Evolutionary conservation across 2,329 filamentous ascomycete species (phyloP).

Genomic region (Pestalotiopsis sp.): DNA sequence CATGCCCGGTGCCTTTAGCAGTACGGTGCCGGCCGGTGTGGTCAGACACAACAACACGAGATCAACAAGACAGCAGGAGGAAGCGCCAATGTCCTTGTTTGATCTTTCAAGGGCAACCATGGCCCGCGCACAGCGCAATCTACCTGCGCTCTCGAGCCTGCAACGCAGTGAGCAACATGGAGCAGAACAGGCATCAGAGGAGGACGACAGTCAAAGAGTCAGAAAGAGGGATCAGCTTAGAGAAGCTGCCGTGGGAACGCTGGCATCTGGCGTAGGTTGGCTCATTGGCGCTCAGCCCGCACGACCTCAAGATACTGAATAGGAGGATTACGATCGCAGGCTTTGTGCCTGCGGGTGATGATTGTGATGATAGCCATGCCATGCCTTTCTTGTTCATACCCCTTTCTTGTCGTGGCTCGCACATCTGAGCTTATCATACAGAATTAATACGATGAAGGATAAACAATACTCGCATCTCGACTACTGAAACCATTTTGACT

Average conservation of each 20-base stretch:
- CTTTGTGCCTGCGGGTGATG: not conserved
- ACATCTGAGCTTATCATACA: not conserved
- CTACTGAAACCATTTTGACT: not conserved
- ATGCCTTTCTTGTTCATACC: not conserved
- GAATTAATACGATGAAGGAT: not conserved
- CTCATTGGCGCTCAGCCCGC: constrained; percentile 59
- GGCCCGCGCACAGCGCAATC: constrained; percentile 58
- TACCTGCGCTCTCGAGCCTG: constrained; percentile 56
- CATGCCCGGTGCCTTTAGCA: constrained; percentile 57
- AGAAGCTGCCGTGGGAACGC: constrained; percentile 66
- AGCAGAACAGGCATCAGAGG: constrained; percentile 36
- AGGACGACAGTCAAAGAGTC: constrained; percentile 41
- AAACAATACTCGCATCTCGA: not conserved
- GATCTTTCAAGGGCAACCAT: constrained; percentile 65
- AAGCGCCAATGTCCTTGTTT: constrained; percentile 66
- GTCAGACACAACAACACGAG: constrained; percentile 30
- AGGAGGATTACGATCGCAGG: constrained; percentile 17
- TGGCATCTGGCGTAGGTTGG: constrained; percentile 70
- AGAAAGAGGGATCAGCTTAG: constrained; percentile 74
- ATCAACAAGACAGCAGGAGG: constrained; percentile 36
- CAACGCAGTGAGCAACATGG: constrained; percentile 44
- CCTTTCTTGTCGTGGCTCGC: not conserved
- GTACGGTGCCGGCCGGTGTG: constrained; percentile 31
- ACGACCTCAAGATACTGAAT: constrained; percentile 17
- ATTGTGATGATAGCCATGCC: not conserved